Evolutionary conservation across 2,329 filamentous ascomycete species (phyloP).

Genomic region (Shiraia bambusicola): DNA sequence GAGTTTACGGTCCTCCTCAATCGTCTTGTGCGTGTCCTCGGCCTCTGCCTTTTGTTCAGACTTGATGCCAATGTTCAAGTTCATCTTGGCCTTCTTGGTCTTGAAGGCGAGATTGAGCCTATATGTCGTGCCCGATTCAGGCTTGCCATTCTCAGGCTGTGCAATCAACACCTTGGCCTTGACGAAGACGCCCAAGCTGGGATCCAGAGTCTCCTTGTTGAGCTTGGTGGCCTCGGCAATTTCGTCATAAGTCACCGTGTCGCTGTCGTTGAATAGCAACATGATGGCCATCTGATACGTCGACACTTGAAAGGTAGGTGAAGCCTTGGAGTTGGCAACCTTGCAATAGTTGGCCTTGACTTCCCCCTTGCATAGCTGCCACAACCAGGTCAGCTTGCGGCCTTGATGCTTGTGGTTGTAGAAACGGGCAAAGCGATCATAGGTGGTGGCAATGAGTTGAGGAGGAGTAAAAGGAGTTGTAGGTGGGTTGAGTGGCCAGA

Average conservation of each 20-base stretch:
- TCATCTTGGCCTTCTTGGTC: slow-evolving; percentile 97
- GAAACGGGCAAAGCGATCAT: slow-evolving; percentile 85
- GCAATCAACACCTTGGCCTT: slow-evolving; percentile 88
- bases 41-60: slow-evolving; percentile 95
- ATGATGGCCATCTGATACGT: slow-evolving; percentile 98
- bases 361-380: slow-evolving; percentile 97
- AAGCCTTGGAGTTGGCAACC: slow-evolving; percentile 64
- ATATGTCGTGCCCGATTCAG: slow-evolving; percentile 76
- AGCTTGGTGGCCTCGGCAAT: slow-evolving; percentile 80
- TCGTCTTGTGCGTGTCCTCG: slow-evolving; percentile 97
- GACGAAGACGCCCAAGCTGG: slow-evolving; percentile 79
- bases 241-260: slow-evolving; percentile 82
- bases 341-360: slow-evolving; percentile 92
- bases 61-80: slow-evolving; percentile 92
- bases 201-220: slow-evolving; percentile 79
- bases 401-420: slow-evolving; percentile 97
- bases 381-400: slow-evolving; percentile 95
- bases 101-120: slow-evolving; percentile 92
- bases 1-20: slow-evolving; percentile 95
- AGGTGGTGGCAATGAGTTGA: slow-evolving; percentile 78
- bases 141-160: slow-evolving; percentile 71
- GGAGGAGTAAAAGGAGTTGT: slow-evolving; percentile 88
- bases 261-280: slow-evolving; percentile 89
- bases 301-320: slow-evolving; percentile 95
- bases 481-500: slow-evolving; percentile 90